Evolutionary conservation across 73 alveolate species (phyloP).

Genomic region (Paramecium primaurelia): DNA sequence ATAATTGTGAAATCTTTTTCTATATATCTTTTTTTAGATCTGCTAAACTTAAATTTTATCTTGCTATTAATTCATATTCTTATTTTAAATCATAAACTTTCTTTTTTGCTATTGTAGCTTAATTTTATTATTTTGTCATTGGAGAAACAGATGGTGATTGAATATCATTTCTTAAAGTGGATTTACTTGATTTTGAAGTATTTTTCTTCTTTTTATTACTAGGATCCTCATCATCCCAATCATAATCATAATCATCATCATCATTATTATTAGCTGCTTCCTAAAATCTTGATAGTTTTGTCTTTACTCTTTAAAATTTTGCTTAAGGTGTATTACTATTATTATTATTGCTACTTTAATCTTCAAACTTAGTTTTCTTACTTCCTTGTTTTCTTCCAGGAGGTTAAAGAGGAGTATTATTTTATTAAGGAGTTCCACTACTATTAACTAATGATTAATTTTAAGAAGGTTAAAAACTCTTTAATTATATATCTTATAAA

Average conservation of each 20-base stretch:
- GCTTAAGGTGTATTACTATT: conserved; percentile 8
- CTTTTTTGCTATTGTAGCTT: background rate
- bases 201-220: background rate
- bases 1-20: background rate
- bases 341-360: background rate
- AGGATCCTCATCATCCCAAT: conserved; percentile 13
- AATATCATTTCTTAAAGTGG: background rate
- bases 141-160: conserved; percentile 11
- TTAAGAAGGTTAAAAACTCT: background rate
- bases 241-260: background rate
- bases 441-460: background rate
- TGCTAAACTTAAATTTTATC: background rate
- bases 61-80: background rate
- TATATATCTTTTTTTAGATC: background rate
- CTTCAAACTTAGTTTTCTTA: background rate
- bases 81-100: conserved; percentile 3
- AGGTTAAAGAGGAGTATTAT: background rate
- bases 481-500: background rate
- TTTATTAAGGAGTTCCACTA: background rate
- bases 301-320: background rate
- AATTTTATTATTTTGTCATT: background rate
- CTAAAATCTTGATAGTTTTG: background rate
- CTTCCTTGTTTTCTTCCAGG: background rate
- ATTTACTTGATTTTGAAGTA: conserved; percentile 19
- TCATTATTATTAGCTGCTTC: background rate